These are phyloP conservation scores for Dillenia suffruticosa DNA, from an alignment of 164 flowering plant species.

Conservation along the genomic window DNA sequence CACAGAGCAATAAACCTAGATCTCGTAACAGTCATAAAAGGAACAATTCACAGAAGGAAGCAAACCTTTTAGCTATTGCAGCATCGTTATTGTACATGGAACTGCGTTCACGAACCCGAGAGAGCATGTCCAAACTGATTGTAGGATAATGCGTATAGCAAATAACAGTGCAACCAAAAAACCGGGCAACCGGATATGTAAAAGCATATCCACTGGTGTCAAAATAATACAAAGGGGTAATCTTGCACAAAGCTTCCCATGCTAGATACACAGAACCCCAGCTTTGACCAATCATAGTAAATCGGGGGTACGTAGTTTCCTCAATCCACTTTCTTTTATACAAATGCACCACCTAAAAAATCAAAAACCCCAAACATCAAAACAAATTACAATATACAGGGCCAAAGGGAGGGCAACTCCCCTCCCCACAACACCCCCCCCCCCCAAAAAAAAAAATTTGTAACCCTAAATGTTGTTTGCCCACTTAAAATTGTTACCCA, in stretches of 20 bases:
- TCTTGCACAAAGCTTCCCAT: slow-evolving; percentile 88
- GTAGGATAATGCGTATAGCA: slow-evolving; percentile 97
- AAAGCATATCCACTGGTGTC: slow-evolving; percentile 98
- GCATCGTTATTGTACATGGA: slow-evolving; percentile 79
- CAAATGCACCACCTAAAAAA: slow-evolving; percentile 70
- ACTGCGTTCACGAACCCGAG: slow-evolving; percentile 65
- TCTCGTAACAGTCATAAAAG: too few species aligned
- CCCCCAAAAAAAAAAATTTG: too few species aligned
- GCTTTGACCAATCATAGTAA: slow-evolving; percentile 97
- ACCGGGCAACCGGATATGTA: slow-evolving; percentile 84
- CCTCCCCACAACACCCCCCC: too few species aligned
- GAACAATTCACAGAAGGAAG: slow-evolving; percentile 1
- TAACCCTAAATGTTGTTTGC: too few species aligned
- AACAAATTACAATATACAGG: too few species aligned
- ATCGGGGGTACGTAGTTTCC: slow-evolving; percentile 79
- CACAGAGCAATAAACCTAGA: too few species aligned
- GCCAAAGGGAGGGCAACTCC: too few species aligned
- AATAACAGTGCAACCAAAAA: slow-evolving; percentile 90
- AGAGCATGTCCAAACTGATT: slow-evolving; percentile 88
- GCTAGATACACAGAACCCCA: slow-evolving; percentile 82
- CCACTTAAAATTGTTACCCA: too few species aligned
- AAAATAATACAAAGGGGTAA: slow-evolving; percentile 69
- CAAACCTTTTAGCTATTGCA: slow-evolving; percentile 67
- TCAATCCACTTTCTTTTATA: slow-evolving; percentile 88
- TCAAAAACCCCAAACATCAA: too few species aligned